phyloP scores from a whole-genome alignment of 2,329 filamentous ascomycete genomes.

The Nothopassalora personata region DNA sequence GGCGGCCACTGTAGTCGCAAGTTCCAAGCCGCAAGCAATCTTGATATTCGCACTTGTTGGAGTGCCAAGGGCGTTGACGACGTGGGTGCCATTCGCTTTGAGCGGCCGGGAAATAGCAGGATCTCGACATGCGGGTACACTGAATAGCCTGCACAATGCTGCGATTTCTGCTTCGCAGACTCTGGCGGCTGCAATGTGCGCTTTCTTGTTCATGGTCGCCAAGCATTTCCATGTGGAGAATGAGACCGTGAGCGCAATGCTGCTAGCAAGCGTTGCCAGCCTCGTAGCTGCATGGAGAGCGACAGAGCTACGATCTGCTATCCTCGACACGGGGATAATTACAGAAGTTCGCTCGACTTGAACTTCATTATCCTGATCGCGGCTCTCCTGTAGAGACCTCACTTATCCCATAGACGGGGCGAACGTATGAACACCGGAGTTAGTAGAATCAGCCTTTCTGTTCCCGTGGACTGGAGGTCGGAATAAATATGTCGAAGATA shows the following conservation, averaged over 20 bases:
- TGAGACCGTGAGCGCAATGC: background rate
- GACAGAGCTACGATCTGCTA: background rate
- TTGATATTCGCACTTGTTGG: background rate
- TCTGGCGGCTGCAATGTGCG: background rate
- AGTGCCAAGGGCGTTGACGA: background rate
- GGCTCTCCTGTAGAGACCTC: background rate
- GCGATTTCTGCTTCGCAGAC: constrained; percentile 1
- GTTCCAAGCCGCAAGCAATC: background rate
- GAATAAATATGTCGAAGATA: too few relatives aligned
- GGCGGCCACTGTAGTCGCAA: background rate
- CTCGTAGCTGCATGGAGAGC: background rate
- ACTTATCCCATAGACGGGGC: background rate
- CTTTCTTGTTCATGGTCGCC: background rate
- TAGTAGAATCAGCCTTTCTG: background rate
- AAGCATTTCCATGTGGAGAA: background rate
- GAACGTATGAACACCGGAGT: constrained; percentile 12
- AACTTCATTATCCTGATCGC: background rate
- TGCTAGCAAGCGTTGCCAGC: background rate
- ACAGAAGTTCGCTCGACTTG: background rate
- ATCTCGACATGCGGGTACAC: constrained; percentile 2
- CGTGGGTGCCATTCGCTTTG: constrained; percentile 1
- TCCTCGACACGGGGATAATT: background rate
- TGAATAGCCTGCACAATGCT: constrained; percentile 7
- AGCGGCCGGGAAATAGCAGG: background rate
- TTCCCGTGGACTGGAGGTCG: too few relatives aligned